Evolutionary conservation across 2,329 filamentous ascomycete genomes (phyloP).

Genomic region (Exophiala bonariae): DNA sequence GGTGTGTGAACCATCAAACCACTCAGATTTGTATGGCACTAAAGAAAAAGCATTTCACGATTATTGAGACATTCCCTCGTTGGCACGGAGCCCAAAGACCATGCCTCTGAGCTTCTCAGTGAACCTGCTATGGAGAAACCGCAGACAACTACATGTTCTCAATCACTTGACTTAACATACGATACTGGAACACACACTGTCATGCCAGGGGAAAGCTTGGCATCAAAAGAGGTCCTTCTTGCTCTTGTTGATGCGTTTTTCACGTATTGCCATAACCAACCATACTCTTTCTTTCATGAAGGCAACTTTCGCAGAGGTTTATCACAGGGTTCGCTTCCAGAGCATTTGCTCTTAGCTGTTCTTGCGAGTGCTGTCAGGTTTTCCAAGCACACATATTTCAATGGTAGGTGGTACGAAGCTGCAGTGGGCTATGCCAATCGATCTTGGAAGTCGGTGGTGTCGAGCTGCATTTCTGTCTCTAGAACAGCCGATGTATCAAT

Average conservation of each 20-base stretch:
- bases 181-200: neutral
- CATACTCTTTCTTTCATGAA: conserved; percentile 41
- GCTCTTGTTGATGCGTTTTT: conserved; percentile 34
- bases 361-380: conserved; percentile 35
- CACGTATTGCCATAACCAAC: conserved; percentile 37
- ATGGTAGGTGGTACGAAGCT: conserved; percentile 26
- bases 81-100: neutral
- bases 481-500: conserved; percentile 33
- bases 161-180: neutral
- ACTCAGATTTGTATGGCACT: neutral
- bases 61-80: neutral
- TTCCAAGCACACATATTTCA: conserved; percentile 30
- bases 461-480: conserved; percentile 33
- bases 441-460: conserved; percentile 36
- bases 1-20: neutral
- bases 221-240: neutral
- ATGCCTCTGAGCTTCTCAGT: neutral
- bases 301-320: conserved; percentile 33
- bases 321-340: conserved; percentile 27
- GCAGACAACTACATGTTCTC: neutral
- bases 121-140: neutral
- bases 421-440: conserved; percentile 31
- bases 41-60: neutral
- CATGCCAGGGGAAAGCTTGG: neutral
- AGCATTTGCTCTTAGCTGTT: conserved; percentile 35